phyloP scores from a whole-genome alignment of 352 stramenopile genomes.

The Thraustochytrium sp. region DNA sequence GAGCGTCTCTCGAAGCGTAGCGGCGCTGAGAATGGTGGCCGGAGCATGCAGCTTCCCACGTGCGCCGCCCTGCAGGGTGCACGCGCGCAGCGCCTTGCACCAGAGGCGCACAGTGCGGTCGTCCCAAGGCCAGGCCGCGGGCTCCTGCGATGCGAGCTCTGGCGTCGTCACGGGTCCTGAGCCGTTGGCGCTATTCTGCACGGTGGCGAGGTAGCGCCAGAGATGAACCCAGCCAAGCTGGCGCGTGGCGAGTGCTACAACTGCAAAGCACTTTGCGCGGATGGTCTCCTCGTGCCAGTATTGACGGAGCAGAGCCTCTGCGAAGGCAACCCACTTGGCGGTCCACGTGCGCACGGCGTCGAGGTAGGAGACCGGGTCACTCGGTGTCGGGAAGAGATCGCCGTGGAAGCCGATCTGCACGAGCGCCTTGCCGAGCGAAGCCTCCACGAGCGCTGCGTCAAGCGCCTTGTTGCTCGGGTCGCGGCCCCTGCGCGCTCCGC shows the following conservation, averaged over 20 bases:
- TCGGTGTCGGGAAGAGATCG: too few relatives aligned
- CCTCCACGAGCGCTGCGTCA: not conserved
- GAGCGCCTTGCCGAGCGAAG: conserved; percentile 6
- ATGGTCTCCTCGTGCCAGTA: not conserved
- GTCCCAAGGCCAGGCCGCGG: not conserved
- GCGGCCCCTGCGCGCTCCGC: too few relatives aligned
- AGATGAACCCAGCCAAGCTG: not conserved
- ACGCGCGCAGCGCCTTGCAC: not conserved
- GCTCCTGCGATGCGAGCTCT: too few relatives aligned
- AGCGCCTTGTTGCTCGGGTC: not conserved
- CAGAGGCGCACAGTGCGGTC: not conserved
- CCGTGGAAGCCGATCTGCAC: not conserved
- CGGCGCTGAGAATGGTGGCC: not conserved
- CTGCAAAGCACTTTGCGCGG: not conserved
- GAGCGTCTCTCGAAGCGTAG: not conserved
- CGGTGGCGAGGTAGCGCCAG: not conserved
- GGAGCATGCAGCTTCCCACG: not conserved
- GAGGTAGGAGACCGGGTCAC: too few relatives aligned
- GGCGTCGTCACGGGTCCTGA: too few relatives aligned
- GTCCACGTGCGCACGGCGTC: not conserved
- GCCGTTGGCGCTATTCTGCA: too few relatives aligned
- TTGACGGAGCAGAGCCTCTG: not conserved
- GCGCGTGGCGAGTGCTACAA: not conserved
- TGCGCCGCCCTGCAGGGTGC: not conserved
- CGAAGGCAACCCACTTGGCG: not conserved